These are phyloP conservation scores for Sphaerulina musiva DNA, from an alignment of 2,329 filamentous ascomycete species.

Conservation along the genomic window DNA sequence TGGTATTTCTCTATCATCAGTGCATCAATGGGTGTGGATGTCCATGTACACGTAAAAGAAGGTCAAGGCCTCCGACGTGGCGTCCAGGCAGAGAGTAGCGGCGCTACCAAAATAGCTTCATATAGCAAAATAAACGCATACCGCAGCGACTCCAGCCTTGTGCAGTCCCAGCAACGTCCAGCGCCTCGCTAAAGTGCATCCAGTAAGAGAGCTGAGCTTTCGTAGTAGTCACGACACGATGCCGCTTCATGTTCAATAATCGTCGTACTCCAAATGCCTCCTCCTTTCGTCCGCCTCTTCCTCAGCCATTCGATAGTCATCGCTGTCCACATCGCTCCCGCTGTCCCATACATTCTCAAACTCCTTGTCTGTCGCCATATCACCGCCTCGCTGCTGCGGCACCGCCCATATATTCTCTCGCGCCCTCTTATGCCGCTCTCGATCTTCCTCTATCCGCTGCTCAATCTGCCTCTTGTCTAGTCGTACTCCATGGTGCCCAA, in stretches of 20 bases:
- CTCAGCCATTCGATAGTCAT: constrained; percentile 68
- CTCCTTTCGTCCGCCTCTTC: constrained; percentile 63
- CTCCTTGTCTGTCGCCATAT: constrained; percentile 60
- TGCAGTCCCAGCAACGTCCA: neutral
- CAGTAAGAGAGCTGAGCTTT: neutral
- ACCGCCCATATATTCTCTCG: constrained; percentile 93
- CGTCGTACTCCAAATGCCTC: constrained; percentile 41
- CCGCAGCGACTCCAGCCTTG: neutral
- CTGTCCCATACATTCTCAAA: constrained; percentile 80
- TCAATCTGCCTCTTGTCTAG: constrained; percentile 86
- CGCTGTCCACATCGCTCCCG: constrained; percentile 76
- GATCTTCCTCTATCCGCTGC: constrained; percentile 92
- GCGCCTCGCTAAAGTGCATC: constrained; percentile 1
- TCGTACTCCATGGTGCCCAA: constrained; percentile 33
- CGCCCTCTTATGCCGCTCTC: constrained; percentile 86
- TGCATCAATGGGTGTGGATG: too few relatives aligned
- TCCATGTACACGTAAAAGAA: too few relatives aligned
- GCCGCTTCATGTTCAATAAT: constrained; percentile 14
- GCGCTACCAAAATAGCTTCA: neutral
- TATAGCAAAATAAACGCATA: neutral
- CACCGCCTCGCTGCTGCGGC: constrained; percentile 30
- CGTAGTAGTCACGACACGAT: neutral
- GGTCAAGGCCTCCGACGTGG: too few relatives aligned
- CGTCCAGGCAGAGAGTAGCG: too few relatives aligned
- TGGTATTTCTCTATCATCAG: too few relatives aligned